Percentiles rank a stretch among this genome's conserved stretches.
phyloP scores from a whole-genome alignment of 2,329 filamentous ascomycete species.

The Orbilia quercus region DNA sequence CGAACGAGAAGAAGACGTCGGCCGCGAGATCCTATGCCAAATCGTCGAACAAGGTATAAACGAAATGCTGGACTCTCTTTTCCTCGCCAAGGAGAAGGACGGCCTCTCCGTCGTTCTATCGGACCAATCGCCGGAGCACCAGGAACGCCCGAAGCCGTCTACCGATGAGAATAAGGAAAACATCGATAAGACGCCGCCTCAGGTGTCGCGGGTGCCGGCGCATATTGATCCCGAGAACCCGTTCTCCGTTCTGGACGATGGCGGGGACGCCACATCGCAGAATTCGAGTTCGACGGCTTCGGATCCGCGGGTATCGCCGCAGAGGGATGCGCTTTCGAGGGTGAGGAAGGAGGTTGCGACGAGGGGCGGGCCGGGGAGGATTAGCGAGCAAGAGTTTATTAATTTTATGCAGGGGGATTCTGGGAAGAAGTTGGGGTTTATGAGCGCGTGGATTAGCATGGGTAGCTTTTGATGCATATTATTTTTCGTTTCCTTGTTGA shows the following conservation, averaged over 20 bases:
- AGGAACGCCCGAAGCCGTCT: slow-evolving; percentile 63
- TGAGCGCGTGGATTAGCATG: slow-evolving; percentile 90
- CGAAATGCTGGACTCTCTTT: slow-evolving; percentile 86
- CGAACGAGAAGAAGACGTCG: slow-evolving; percentile 76
- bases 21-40: slow-evolving; percentile 89
- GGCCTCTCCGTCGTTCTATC: slow-evolving; percentile 76
- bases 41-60: slow-evolving; percentile 93
- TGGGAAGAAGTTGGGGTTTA: slow-evolving; percentile 77
- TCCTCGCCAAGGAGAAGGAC: slow-evolving; percentile 81
- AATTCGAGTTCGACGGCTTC: slow-evolving; percentile 41
- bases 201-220: slow-evolving; percentile 12
- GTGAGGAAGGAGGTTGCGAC: slow-evolving; percentile 76
- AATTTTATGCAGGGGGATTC: slow-evolving; percentile 75
- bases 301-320: slow-evolving; percentile 56
- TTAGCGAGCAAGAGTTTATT: slow-evolving; percentile 84
- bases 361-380: slow-evolving; percentile 81
- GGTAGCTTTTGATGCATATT: slow-evolving; percentile 67
- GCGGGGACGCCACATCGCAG: slow-evolving; percentile 31
- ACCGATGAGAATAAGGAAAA: slow-evolving; percentile 58
- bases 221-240: slow-evolving; percentile 37
- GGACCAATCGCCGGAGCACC: slow-evolving; percentile 64
- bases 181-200: slow-evolving; percentile 45
- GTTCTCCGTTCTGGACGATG: slow-evolving; percentile 35
- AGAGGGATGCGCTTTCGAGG: slow-evolving; percentile 66
- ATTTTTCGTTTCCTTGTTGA: not conserved